Percentiles rank a stretch among this genome's conserved stretches.
phyloP scores from a whole-genome alignment of 768 basidiomycete genomes.

The Rhizopogon sp. region DNA sequence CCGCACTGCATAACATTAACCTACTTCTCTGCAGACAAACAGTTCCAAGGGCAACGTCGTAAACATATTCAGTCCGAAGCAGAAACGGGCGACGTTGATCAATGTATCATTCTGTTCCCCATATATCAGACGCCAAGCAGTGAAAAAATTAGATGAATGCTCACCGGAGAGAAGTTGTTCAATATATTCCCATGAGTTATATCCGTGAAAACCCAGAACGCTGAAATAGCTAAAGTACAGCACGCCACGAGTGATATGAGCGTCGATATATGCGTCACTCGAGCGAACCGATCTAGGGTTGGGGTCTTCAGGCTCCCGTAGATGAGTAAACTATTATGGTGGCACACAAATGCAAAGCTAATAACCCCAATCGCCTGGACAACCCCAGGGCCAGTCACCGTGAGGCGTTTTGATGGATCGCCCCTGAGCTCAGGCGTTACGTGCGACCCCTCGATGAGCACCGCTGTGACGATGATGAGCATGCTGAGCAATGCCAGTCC shows the following conservation, averaged over 20 bases:
- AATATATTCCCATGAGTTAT: slow-evolving; percentile 94
- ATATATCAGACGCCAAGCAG: background rate
- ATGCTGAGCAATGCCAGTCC: slow-evolving; percentile 90
- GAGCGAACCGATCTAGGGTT: slow-evolving; percentile 89
- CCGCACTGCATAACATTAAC: slow-evolving; percentile 2
- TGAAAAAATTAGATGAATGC: slow-evolving; percentile 7
- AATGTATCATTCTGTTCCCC: slow-evolving; percentile 62
- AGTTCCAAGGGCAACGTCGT: slow-evolving; percentile 94
- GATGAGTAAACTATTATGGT: slow-evolving; percentile 96
- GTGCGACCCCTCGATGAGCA: slow-evolving; percentile 78
- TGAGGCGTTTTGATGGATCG: slow-evolving; percentile 66
- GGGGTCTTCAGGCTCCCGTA: slow-evolving; percentile 92
- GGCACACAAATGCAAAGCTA: slow-evolving; percentile 94
- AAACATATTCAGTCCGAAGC: slow-evolving; percentile 96
- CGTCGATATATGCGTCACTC: slow-evolving; percentile 91
- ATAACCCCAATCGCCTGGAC: slow-evolving; percentile 98
- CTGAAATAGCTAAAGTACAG: slow-evolving; percentile 76
- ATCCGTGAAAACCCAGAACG: slow-evolving; percentile 85
- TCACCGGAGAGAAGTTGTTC: slow-evolving; percentile 84
- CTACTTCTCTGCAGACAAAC: slow-evolving; percentile 94
- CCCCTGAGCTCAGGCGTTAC: slow-evolving; percentile 74
- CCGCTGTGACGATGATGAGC: slow-evolving; percentile 85
- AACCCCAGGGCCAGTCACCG: slow-evolving; percentile 72
- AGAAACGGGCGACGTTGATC: slow-evolving; percentile 93
- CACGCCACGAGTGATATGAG: slow-evolving; percentile 81